A percentile compares a stretch with the other conserved stretches of the same genome.
These are phyloP conservation scores for Fusarium papillatum DNA, from an alignment of 2,329 filamentous ascomycete species.

Conservation along the genomic window DNA sequence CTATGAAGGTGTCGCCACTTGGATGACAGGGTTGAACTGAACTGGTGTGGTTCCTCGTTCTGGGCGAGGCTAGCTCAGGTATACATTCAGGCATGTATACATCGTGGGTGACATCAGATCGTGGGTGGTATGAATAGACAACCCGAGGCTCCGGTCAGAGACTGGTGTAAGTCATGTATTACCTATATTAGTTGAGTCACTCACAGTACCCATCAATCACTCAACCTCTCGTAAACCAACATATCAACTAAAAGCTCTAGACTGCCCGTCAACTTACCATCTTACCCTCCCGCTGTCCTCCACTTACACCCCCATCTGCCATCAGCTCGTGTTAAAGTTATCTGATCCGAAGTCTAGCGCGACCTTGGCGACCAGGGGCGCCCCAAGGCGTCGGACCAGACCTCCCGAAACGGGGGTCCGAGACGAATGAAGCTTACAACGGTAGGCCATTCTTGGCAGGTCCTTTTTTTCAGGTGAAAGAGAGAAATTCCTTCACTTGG, in stretches of 20 bases:
- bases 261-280: neutral
- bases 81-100: neutral
- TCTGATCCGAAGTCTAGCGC: slow-evolving; percentile 20
- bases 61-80: neutral
- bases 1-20: neutral
- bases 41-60: neutral
- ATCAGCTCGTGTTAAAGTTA: slow-evolving; percentile 20
- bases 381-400: neutral
- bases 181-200: too few relatives aligned
- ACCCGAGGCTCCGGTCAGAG: neutral
- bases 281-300: neutral
- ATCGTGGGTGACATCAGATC: neutral
- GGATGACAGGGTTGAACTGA: neutral
- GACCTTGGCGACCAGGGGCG: slow-evolving; percentile 1
- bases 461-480: neutral
- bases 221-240: neutral
- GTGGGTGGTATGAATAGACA: neutral
- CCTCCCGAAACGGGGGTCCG: neutral
- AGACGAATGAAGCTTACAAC: neutral
- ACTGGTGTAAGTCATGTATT: neutral
- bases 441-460: neutral
- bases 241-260: neutral
- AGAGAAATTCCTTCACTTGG: neutral
- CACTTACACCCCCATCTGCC: slow-evolving; percentile 2
- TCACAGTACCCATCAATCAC: neutral